Evolutionary conservation across 306 rosid species (phyloP), one percentile per base, ranked within the genome.

Genomic region (Cucumis hystrix): DNA sequence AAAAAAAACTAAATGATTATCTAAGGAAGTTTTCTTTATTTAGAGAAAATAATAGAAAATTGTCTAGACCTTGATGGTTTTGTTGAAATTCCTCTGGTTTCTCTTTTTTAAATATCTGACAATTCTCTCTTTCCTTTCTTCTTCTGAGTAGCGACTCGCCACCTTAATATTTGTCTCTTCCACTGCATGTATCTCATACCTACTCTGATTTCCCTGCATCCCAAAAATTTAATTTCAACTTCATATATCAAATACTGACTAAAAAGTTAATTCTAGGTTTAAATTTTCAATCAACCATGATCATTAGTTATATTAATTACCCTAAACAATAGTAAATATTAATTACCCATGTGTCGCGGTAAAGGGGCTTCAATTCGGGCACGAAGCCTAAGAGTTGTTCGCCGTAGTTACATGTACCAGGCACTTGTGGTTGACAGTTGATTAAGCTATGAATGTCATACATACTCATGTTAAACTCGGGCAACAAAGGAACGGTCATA

Each of bases 141-240:
- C 61, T 51, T 72, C 45, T 9, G 76, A 72, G 61, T 72, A 72
- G 23, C 76, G 76, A 6, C 60, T 72, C 2, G 61, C 89, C 14
- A 93, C 98, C 67, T 91, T 93, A 72, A 85, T 86, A 54, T 83
- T 87, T 0, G 92, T 83, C 43, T 91, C 97, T 81, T 91, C 97
- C 37, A 85, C 83, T 55, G 81, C 77, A 76, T 74, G 17, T 80
- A 85, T 77, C 17, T 72, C 76, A 17, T 33, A 63, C 0, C 35
- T 51, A 25, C 61, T 72, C 16, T 45, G 37, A 70, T 4, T 25
- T 45, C 40, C 75, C 75, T 70, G 21, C 59, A 47, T 69, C 10
- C 23, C 28, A 43, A 18, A 13, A 20, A 17, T 33, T 33, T 33
- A 33, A 18, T 47, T 69, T 41, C 16, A n/a, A 40, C 23, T 21